Evolutionary conservation across 306 rosid species (phyloP).

Genomic region (Vigna mungo): DNA sequence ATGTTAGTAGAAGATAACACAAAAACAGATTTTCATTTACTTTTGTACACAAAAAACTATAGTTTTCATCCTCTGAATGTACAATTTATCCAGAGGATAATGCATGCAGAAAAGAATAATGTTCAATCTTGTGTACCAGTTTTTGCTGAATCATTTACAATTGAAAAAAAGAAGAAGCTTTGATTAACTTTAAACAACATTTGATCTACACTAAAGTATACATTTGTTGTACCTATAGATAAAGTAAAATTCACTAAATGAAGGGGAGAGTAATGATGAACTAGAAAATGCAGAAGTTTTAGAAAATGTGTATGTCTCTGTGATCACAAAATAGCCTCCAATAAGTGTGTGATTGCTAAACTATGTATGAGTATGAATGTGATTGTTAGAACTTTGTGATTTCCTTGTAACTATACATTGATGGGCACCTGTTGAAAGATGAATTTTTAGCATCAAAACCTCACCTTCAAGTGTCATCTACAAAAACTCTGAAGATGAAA

Average conservation of each 20-base stretch:
- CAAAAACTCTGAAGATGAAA: conserved; percentile 87
- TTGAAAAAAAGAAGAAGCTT: conserved; percentile 30
- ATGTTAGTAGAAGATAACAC: too few relatives aligned
- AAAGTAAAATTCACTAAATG: conserved; percentile 25
- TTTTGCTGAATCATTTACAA: conserved; percentile 48
- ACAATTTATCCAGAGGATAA: not conserved
- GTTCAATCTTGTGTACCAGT: not conserved
- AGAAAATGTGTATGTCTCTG: too few relatives aligned
- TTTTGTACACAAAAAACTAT: too few relatives aligned
- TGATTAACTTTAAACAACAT: conserved; percentile 34
- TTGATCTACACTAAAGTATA: conserved; percentile 51
- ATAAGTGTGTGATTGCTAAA: too few relatives aligned
- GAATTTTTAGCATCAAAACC: conserved; percentile 52
- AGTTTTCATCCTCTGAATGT: too few relatives aligned
- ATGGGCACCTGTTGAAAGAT: conserved; percentile 45
- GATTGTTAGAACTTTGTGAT: conserved; percentile 46
- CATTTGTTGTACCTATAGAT: conserved; percentile 38
- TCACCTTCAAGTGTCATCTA: conserved; percentile 73
- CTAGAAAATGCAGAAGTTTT: conserved; percentile 4
- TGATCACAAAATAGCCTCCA: too few relatives aligned
- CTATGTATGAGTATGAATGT: conserved; percentile 25
- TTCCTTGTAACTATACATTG: conserved; percentile 55
- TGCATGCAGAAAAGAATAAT: conserved; percentile 30
- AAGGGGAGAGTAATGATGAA: not conserved
- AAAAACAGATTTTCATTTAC: too few relatives aligned